Base-by-base conservation (phyloP, 1,139 yeast species). In the Kazachstania sp. region DNA sequence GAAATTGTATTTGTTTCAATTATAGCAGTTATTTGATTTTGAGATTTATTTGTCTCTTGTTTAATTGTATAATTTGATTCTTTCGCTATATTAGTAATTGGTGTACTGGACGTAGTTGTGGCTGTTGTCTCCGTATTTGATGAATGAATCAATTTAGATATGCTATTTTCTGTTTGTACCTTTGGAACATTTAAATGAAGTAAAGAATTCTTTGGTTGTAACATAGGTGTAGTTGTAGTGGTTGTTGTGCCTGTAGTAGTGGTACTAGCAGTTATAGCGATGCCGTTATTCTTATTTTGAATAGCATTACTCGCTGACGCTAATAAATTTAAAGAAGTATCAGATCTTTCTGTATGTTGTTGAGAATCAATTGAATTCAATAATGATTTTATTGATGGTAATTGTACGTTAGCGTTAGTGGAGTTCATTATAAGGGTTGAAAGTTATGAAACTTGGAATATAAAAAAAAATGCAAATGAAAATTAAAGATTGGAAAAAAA, bases 301-400 rank as follows among this genome's bases (percentile, higher is more conserved):
- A 36, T 16, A 19, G 18, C 16, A 36, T 36, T 19, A n/a, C 28
- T 19, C 9, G 28, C 19, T 11, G 16, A 7, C 3, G 39, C 28
- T 19, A 36, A 19, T 13, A 12, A 23, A 23, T 13, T 20, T 19
- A 23, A 19, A n/a, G 26, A 18, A 19, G n/a, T 23, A 15, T 32
- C 36, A 7, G 28, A 32, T 32, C 18, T 32, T 15, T 32, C 18
- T n/a, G 18, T 15, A 15, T n/a, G 4, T 32, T 6, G 36, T 32
- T 32, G 20, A 4, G 16, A 9, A 32, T 32, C 36, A 9, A 37
- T 37, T 7, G 57, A 53, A 32, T 51, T 52, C 37, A 57, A 45
- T 38, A 57, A 50, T 36, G 47, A 51, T 39, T 50, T 49, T 29
- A 57, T 57, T 2, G 60, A 53, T 13, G 61, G 61, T 42, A 57